Evolutionary conservation across 2,329 filamentous ascomycete genomes (phyloP), one percentile per base, ranked within the genome.

Genomic region (Epichloe glyceriae): DNA sequence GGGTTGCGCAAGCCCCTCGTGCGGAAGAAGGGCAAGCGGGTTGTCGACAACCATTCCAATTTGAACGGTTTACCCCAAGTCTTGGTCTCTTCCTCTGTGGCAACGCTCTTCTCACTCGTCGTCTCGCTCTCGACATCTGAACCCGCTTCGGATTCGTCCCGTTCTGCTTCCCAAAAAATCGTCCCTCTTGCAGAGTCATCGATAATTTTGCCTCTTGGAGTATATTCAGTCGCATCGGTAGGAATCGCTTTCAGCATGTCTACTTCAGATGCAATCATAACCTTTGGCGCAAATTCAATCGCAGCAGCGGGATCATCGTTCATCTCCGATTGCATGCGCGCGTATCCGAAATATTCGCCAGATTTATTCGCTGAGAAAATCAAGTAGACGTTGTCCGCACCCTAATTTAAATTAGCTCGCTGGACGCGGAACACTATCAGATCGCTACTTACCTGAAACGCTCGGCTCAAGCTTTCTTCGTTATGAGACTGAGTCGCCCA

Each of bases 341-440:
- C 91, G 62, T 95, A 96, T 19, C 91, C 91, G 68, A 93, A 96
- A 63, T 96, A 97, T 66, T 96, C 91, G 12, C 91, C 91, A 0
- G 91, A 96, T 62, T 96, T 96, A 67, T 97, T 97, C 12, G 91
- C 91, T 1, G 91, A 97, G 65, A 97, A 97, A 14, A 97, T 80
- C 33, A 97, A 73, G 61, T 90, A 96, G 1, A 97, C 90, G 60
- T 85, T 87, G 49, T 94, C 87, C 14, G 83, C 80, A 10, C 74
- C 72, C 89, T 95, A 39, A 7, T 34, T 35, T 3, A 3, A 40
- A 30, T 53, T 15, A 43, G 46, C 19, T 17, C 20, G 11, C 2
- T 17, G 6, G 17, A 33, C 5, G 3, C 1, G n/a, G 7, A 40
- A 14, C 11, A 35, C 11, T 10, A 30, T 39, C 22, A 10, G n/a